Base-by-base conservation (phyloP, 352 stramenopile genomes). In the Globisporangium cederbergense region DNA sequence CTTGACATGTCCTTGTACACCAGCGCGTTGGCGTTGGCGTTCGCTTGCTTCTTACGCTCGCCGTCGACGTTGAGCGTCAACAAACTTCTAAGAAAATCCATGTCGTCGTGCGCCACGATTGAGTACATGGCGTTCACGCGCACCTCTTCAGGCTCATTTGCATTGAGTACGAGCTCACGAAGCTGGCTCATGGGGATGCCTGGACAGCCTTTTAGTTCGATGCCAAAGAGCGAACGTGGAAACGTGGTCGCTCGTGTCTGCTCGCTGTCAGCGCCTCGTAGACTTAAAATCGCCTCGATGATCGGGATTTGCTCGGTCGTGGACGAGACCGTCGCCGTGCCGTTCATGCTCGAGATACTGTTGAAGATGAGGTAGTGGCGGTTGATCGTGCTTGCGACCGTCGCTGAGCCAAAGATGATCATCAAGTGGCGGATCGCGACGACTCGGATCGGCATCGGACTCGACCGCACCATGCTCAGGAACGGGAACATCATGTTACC, bases 281-380 rank as follows among this genome's bases (percentile, higher is more conserved):
- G 63, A 68, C 77, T 90, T 28, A 92, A 58, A 49, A 92, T 90
- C 3, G 83, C 78, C 50, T 92, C 83, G 58, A 92, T 86, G 60
- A 92, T 90, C 45, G 83, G 83, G 16, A 88, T 81, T 54, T 89
- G 81, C 66, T 90, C 81, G 0, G 81, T 90, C 58, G 80, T 89
- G 18, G 83, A 88, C n/a, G 81, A 89, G n/a, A 86, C 73, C 2
- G 80, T 91, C 20, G 83, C 70, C 43, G 81, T 87, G 3, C 78
- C 81, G 40, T 70, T 79, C 75, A 86, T 72, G 64, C 60, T 89
- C 28, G 81, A 84, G 56, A 90, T 92, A 66, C 78, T 90, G 62
- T 84, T 87, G 61, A 89, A 90, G 47, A 94, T 89, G 16, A 92
- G 60, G 54, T 90, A 81, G 50, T 90, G 77, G 8, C 86, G 80